Conservation (phyloP, 1,139 yeast species). For the Nakaseomyces uthaithaninus region DNA sequence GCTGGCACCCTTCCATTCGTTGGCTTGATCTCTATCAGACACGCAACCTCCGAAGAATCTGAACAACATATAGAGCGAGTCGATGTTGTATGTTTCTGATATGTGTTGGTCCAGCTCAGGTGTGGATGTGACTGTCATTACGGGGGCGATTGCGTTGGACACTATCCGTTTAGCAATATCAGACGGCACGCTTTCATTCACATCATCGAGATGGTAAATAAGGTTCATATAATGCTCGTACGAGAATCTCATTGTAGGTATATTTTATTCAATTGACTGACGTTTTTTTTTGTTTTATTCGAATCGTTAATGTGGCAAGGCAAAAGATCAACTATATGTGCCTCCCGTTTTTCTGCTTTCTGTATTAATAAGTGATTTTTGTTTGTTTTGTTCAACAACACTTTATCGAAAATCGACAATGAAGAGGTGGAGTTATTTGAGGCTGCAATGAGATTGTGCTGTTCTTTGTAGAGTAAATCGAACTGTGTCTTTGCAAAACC, state of each 20-base stretch:
- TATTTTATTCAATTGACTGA: neutral
- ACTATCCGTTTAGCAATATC: conserved; percentile 30
- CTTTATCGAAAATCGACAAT: too few species aligned
- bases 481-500: too few species aligned
- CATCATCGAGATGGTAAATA: conserved; percentile 24
- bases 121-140: conserved; percentile 30
- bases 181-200: conserved; percentile 24
- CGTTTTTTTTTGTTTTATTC: too few species aligned
- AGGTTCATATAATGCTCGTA: conserved; percentile 31
- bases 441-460: too few species aligned
- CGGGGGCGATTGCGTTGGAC: conserved; percentile 31
- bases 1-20: conserved; percentile 13
- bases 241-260: conserved; percentile 15
- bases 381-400: too few species aligned
- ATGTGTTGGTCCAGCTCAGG: conserved; percentile 25
- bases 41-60: conserved; percentile 32
- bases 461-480: too few species aligned
- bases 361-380: too few species aligned
- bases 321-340: too few species aligned
- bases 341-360: too few species aligned
- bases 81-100: conserved; percentile 22
- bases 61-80: conserved; percentile 28
- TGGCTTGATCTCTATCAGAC: conserved; percentile 31
- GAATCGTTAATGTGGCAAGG: too few species aligned
- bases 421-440: too few species aligned